phyloP scores from a whole-genome alignment of 208 protist genomes.

The Kentomonas sorsogonicus region DNA sequence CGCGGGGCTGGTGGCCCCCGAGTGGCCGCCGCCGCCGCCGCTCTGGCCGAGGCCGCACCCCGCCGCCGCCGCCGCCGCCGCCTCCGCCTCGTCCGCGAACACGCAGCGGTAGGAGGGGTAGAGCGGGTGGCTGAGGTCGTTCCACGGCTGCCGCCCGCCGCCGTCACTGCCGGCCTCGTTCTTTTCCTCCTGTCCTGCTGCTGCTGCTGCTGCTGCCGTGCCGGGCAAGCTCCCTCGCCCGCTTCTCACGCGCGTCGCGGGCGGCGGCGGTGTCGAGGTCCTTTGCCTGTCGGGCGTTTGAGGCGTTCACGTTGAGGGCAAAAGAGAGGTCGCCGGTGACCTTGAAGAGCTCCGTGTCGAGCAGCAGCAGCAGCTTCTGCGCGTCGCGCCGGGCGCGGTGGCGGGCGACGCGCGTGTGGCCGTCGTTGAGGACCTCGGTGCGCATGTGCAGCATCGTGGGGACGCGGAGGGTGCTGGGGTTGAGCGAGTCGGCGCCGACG shows the following conservation, averaged over 20 bases:
- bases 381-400: slow-evolving; percentile 28
- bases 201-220: no score
- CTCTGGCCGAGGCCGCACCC: no score
- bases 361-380: slow-evolving; percentile 65
- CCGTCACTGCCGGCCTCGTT: no score
- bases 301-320: slow-evolving; percentile 55
- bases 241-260: slow-evolving; percentile 15
- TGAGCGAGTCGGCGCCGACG: slow-evolving; percentile 63
- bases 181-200: no score
- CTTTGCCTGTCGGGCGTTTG: slow-evolving; percentile 61
- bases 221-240: no score
- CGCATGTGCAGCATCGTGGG: slow-evolving; percentile 60
- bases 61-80: slow-evolving; percentile 5
- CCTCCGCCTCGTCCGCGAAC: slow-evolving; percentile 17
- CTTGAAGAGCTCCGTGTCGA: slow-evolving; percentile 75
- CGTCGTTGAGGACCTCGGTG: slow-evolving; percentile 68
- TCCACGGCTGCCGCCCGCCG: slow-evolving; percentile 11
- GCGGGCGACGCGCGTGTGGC: slow-evolving; percentile 41
- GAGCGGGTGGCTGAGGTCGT: slow-evolving; percentile 47
- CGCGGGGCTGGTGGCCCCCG: not conserved
- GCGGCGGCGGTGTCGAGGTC: slow-evolving; percentile 21
- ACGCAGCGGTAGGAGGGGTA: slow-evolving; percentile 46
- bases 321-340: slow-evolving; percentile 72
- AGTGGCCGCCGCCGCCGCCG: not conserved
- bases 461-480: slow-evolving; percentile 62